A percentile compares a stretch with the other conserved stretches of the same genome.
These are phyloP conservation scores for Thalassiosira tumida DNA, from an alignment of 352 stramenopile species.

Conservation along the genomic window DNA sequence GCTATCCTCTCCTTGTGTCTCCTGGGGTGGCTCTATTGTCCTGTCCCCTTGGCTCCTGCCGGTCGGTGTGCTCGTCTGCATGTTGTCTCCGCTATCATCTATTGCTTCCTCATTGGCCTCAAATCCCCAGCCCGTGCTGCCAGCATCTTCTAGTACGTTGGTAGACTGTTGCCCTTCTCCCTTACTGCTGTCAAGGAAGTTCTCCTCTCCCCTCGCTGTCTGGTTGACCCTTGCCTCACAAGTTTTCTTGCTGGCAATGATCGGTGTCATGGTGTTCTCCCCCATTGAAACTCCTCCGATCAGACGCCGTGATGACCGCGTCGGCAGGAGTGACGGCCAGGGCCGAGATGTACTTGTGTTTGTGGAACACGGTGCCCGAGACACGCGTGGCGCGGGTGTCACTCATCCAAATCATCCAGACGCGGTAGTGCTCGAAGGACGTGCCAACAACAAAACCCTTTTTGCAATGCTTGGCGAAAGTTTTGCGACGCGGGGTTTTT, in stretches of 20 bases:
- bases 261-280: not conserved
- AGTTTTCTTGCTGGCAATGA: not conserved
- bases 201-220: not conserved
- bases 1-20: not conserved
- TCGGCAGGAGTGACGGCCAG: slow-evolving; percentile 1
- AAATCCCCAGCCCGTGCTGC: not conserved
- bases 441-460: slow-evolving; percentile 20
- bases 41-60: slow-evolving; percentile 1
- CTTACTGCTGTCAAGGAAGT: not conserved
- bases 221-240: not conserved
- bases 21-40: not conserved
- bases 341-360: slow-evolving; percentile 8
- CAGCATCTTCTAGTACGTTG: not conserved
- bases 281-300: not conserved
- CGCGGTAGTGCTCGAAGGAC: slow-evolving; percentile 39
- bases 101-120: not conserved
- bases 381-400: not conserved
- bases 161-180: not conserved
- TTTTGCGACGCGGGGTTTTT: not conserved
- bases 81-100: not conserved
- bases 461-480: not conserved
- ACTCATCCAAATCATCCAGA: slow-evolving; percentile 23
- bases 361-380: not conserved
- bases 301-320: too few species aligned
- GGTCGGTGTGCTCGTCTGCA: slow-evolving; percentile 3